Base-by-base conservation (phyloP, 371 early-diverging fungal genomes). In the Cokeromyces recurvatus region DNA sequence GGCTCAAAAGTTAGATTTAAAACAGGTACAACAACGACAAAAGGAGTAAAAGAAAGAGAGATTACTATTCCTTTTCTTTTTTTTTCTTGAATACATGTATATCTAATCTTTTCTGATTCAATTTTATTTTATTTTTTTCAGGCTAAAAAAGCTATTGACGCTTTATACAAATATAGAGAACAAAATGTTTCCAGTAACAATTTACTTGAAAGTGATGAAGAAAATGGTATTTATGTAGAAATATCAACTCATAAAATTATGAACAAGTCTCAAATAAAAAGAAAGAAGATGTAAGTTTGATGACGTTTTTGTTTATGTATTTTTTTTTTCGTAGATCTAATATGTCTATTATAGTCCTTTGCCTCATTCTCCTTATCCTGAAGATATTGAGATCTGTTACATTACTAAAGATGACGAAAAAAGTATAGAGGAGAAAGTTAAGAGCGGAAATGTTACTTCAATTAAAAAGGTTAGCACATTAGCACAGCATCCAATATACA, bases 381-480 rank as follows among this genome's bases (percentile, higher is more conserved):
- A 48, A 3, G 29, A 17, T 17, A 12, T 44, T 5, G 58, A 58
- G 40, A 16, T 58, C 6, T 58, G 58, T 32, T 53, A 47, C 17
- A 37, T 58, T 25, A 53, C 49, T 7, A 58, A 58, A 23, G 37
- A 43, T 5, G 23, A 48, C 1, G 45, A 19, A 9, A 45, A 35
- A 10, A 23, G 7, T 17, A 14, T 40, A 15, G 53, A 53, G 31
- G 48, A 34, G 12, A 47, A 44, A 24, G 8, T 40, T 21, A 53
- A 58, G 31, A 38, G 32, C 12, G 14, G 38, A 21, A 21, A 36
- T 19, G 27, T 48, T 16, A 23, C 39, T 35, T 17, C 24, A 5
- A 35, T 55, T 23, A 58, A 58, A 10, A 53, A 58, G 53, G 58
- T 58, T n/a, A n/a, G n/a, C n/a, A n/a, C n/a, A n/a, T n/a, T n/a